Conservation (phyloP, 2,329 filamentous ascomycete genomes). For the Clarireedia monteithiana region DNA sequence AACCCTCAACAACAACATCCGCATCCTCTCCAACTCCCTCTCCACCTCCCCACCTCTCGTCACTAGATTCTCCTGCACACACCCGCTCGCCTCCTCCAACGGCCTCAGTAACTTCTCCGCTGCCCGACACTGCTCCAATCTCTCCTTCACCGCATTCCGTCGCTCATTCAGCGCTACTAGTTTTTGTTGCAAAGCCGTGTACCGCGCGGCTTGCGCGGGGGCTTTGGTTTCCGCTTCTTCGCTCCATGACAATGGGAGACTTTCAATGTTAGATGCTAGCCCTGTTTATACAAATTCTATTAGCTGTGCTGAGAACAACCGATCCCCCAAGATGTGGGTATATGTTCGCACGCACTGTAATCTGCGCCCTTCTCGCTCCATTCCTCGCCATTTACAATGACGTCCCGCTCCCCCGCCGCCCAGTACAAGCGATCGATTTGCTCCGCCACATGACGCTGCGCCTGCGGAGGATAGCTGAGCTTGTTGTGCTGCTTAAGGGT, state of each 20-base stretch:
- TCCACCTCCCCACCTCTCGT: conserved; percentile 58
- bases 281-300: conserved; percentile 8
- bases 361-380: conserved; percentile 32
- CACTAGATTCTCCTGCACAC: conserved; percentile 58
- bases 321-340: background rate
- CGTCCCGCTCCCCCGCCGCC: conserved; percentile 34
- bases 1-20: conserved; percentile 53
- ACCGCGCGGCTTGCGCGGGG: conserved; percentile 39
- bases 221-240: conserved; percentile 30
- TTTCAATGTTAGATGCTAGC: conserved; percentile 21
- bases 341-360: conserved; percentile 19
- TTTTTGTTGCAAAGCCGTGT: conserved; percentile 40
- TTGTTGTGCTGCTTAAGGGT: conserved; percentile 56
- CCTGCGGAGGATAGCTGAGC: conserved; percentile 59
- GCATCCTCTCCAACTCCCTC: conserved; percentile 58
- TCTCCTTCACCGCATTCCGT: conserved; percentile 33
- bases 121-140: conserved; percentile 39
- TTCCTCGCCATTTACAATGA: conserved; percentile 32
- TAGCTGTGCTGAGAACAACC: background rate
- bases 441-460: conserved; percentile 63
- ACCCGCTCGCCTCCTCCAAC: conserved; percentile 35
- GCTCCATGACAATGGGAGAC: conserved; percentile 25
- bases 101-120: conserved; percentile 46
- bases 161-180: conserved; percentile 43
- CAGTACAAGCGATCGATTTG: conserved; percentile 63